Evolutionary conservation across 306 rosid genomes (phyloP), one percentile per base, ranked within the genome.

Genomic region (Vigna unguiculata): DNA sequence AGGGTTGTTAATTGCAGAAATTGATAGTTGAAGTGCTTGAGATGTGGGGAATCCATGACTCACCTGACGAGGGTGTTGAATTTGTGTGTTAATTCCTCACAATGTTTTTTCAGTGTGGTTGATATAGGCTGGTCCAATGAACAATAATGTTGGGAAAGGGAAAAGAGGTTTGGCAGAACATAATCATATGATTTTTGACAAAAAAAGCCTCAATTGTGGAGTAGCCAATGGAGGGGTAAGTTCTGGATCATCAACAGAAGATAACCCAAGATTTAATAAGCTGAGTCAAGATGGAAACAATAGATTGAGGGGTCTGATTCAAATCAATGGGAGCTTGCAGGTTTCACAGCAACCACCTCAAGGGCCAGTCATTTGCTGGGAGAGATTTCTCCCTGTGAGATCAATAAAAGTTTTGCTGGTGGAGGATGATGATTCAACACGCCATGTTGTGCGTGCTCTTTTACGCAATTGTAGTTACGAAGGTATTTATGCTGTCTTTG

Each of bases 351-450:
- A 78, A 51, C 85, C 75, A 61, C 80, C 86, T 32, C 86, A 73
- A 74, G 85, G 83, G 32, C 57, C 86, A 24, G 64, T 41, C 20
- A 7, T 83, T 55, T 55, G 71, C 72, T 89, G 93, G 93, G 90
- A 87, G 20, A 79, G 85, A 77, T 85, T 86, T 81, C 93, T 89
- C 16, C 93, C 90, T 20, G 55, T 81, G 25, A 83, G 86, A 81
- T 85, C 90, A 36, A 76, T 89, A 81, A 89, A 86, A 72, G 90
- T 89, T 75, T 75, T 89, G 80, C 83, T 89, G 20, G 93, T 86
- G 72, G 93, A 89, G 66, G 83, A 86, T 68, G 93, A 89, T 73
- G 93, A 86, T 60, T 86, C 90, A 14, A 89, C 90, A 1, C 89
- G 93, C 51, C 87, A 89, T 61, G 83, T 89, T 69, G 89, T 89